These are phyloP conservation scores for Kwoniella europaea DNA, from an alignment of 768 basidiomycete genomes.

Conservation along the genomic window DNA sequence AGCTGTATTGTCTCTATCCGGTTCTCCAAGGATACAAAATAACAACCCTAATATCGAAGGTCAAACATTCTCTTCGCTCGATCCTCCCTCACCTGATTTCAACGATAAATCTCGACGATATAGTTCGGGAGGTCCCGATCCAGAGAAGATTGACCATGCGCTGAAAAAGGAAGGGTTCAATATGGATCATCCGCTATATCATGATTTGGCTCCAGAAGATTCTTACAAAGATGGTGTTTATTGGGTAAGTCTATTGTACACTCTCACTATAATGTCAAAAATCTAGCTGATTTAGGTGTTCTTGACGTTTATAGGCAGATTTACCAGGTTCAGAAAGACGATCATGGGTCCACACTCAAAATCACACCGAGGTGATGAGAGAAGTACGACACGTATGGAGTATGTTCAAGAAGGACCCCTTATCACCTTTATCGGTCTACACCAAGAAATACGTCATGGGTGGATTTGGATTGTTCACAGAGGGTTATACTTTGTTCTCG, in stretches of 20 bases:
- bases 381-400: constrained; percentile 52
- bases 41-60: constrained; percentile 4
- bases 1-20: constrained; percentile 7
- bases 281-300: not conserved
- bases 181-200: constrained; percentile 36
- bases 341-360: constrained; percentile 54
- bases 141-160: constrained; percentile 15
- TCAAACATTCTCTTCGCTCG: constrained; percentile 17
- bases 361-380: constrained; percentile 52
- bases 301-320: constrained; percentile 52
- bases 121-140: not conserved
- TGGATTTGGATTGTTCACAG: constrained; percentile 56
- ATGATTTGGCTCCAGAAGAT: constrained; percentile 48
- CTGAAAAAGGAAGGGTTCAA: constrained; percentile 16
- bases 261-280: not conserved
- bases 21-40: constrained; percentile 7
- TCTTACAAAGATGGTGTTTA: constrained; percentile 41
- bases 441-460: constrained; percentile 58
- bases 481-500: constrained; percentile 60
- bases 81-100: constrained; percentile 1
- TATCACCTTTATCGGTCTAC: constrained; percentile 54
- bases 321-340: constrained; percentile 48
- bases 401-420: constrained; percentile 59
- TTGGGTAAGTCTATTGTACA: constrained; percentile 33
- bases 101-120: not conserved